Evolutionary conservation across 345 rosid genomes (phyloP).

Genomic region (Angophora floribunda): DNA sequence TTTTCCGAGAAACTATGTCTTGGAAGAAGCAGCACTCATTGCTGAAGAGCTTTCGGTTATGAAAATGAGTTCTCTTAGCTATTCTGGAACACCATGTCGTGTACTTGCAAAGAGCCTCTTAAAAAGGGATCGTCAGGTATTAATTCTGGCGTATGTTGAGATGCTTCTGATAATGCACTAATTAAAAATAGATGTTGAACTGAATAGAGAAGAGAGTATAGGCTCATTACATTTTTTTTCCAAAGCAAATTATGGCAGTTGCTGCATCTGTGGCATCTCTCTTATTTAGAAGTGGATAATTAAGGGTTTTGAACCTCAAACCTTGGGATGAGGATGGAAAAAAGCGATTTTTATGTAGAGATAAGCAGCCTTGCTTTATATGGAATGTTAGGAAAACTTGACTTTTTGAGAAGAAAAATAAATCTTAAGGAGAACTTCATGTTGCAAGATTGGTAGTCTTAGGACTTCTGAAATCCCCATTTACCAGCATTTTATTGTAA

Average conservation of each 20-base stretch:
- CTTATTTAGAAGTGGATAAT: not conserved
- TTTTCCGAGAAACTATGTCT: slow-evolving; percentile 69
- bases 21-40: slow-evolving; percentile 84
- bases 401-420: not conserved
- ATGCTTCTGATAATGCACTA: not conserved
- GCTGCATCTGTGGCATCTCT: not conserved
- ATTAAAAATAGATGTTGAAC: not conserved
- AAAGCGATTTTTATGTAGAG: not conserved
- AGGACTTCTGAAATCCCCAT: not conserved
- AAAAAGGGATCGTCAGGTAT: slow-evolving; percentile 91
- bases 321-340: not conserved
- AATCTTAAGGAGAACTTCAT: not conserved
- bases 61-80: slow-evolving; percentile 40
- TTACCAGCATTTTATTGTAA: not conserved
- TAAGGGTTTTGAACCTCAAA: not conserved
- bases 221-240: not conserved
- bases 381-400: not conserved
- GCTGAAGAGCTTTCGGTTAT: slow-evolving; percentile 76
- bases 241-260: not conserved
- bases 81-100: slow-evolving; percentile 63
- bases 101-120: slow-evolving; percentile 79
- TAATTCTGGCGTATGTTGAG: not conserved
- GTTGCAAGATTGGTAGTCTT: not conserved
- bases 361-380: not conserved
- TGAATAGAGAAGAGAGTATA: not conserved